These are phyloP conservation scores for Rhizoclosmatium globosum DNA, from an alignment of 192 early-diverging fungal species.

Conservation along the genomic window DNA sequence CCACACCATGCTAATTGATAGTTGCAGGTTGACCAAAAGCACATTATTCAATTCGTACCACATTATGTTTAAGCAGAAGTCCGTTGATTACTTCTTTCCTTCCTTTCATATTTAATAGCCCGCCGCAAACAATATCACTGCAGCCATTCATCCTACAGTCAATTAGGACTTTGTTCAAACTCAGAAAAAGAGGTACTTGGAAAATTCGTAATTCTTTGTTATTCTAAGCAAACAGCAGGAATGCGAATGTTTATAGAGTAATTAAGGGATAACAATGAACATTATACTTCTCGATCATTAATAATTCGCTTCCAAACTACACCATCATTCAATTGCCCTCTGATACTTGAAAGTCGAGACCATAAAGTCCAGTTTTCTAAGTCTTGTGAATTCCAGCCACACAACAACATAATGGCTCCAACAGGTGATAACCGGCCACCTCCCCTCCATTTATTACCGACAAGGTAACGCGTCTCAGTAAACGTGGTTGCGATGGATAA, in stretches of 20 bases:
- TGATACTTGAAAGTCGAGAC: neutral
- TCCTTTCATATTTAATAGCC: too few species aligned
- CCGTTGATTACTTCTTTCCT: too few species aligned
- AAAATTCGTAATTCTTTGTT: too few species aligned
- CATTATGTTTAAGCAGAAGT: too few species aligned
- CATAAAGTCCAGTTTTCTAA: neutral
- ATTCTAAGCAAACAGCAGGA: neutral
- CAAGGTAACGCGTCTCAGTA: constrained; percentile 21
- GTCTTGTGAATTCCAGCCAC: neutral
- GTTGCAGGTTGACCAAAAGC: too few species aligned
- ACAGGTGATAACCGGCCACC: neutral
- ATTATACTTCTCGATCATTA: neutral
- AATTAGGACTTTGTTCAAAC: too few species aligned
- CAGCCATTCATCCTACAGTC: too few species aligned
- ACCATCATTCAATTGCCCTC: neutral
- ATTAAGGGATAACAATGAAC: neutral
- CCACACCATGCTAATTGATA: too few species aligned
- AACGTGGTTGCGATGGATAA: neutral
- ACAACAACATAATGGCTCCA: neutral
- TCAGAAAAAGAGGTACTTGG: too few species aligned
- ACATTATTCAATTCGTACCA: too few species aligned
- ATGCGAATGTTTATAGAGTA: neutral
- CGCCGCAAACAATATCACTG: too few species aligned
- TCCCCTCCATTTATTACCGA: neutral
- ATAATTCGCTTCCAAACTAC: neutral